phyloP scores from a whole-genome alignment of 176 grass and related monocot species.

The Bolboschoenus planiculmis region DNA sequence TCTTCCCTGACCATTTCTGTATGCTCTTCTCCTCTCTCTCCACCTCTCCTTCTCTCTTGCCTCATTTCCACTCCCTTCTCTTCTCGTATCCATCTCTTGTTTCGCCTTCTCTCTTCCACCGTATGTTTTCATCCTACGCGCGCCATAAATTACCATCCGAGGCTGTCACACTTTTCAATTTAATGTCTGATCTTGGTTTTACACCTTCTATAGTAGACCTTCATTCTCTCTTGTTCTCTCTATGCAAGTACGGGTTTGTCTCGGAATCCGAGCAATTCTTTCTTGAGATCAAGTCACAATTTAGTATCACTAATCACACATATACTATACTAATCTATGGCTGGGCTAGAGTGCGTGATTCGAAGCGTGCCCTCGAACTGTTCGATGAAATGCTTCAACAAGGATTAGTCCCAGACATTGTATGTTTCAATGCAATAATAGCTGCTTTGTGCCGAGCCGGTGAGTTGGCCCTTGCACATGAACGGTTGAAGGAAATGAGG shows the following conservation, averaged over 20 bases:
- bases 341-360: constrained; percentile 41
- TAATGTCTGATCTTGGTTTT: constrained; percentile 56
- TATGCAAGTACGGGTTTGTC: constrained; percentile 63
- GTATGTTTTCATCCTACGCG: constrained; percentile 67
- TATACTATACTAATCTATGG: constrained; percentile 80
- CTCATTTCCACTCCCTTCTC: constrained; percentile 73
- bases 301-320: constrained; percentile 41
- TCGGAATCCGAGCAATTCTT: constrained; percentile 57
- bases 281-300: constrained; percentile 17
- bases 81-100: constrained; percentile 45
- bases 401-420: constrained; percentile 31
- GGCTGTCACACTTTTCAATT: constrained; percentile 42
- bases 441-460: constrained; percentile 45
- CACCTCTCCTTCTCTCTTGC: constrained; percentile 40
- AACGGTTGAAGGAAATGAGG: constrained; percentile 52
- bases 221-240: constrained; percentile 50
- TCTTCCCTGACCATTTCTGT: constrained; percentile 31
- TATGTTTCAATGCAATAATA: constrained; percentile 53
- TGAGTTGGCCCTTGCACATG: constrained; percentile 36
- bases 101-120: constrained; percentile 44
- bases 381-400: constrained; percentile 69
- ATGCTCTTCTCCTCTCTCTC: constrained; percentile 56
- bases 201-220: constrained; percentile 34
- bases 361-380: constrained; percentile 28
- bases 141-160: constrained; percentile 50